Evolutionary conservation across 257 asterid species (phyloP), one percentile per base, ranked within the genome.

Genomic region (Jacaranda copaia): DNA sequence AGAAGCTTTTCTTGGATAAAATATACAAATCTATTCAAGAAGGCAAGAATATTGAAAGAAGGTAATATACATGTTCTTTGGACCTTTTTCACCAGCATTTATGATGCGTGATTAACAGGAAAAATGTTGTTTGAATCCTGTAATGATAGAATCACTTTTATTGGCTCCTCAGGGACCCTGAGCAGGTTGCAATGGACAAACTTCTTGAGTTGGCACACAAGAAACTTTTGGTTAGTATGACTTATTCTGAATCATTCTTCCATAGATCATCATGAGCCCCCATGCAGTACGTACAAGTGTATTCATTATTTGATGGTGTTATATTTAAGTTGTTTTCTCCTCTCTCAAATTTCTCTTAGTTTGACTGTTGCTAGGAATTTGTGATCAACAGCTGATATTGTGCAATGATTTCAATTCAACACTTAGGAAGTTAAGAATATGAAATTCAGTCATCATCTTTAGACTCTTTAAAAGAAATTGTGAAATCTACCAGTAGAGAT

Each of bases 181-280:
- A 94, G 84, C 93, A 83, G 90, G 89, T 90, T 77, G 98, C 98
- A 18, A 86, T 92, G 91, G 89, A 89, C 85, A 87, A 84, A 83
- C 97, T 92, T 61, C 86, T 86, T 52, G 98, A 94, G 91, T 62
- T 89, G 84, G 89, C 96, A 46, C 85, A 88, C 90, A 91, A 86
- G 88, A 94, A 92, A 84, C 93, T 92, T 66, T 78, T 94, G 97
- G 98, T 94, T 80, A 89, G 88, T 82, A n/a, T 79, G 72, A 51
- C 38, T 20, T 79, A 48, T 81, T 68, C 81, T 71, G 46, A 3
- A 42, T 42, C 2, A 42, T 42, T 42, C 6, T 5, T 42, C 8
- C 46, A 25, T 1, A 25, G 32, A 25, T 25, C 32, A 25, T 25
- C 32, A 59, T 55, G 59, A 67, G 46, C 56, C 68, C 66, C 65